These are phyloP conservation scores for Penicillium cinerascens DNA, from an alignment of 495 filamentous ascomycete genomes.

Conservation along the genomic window DNA sequence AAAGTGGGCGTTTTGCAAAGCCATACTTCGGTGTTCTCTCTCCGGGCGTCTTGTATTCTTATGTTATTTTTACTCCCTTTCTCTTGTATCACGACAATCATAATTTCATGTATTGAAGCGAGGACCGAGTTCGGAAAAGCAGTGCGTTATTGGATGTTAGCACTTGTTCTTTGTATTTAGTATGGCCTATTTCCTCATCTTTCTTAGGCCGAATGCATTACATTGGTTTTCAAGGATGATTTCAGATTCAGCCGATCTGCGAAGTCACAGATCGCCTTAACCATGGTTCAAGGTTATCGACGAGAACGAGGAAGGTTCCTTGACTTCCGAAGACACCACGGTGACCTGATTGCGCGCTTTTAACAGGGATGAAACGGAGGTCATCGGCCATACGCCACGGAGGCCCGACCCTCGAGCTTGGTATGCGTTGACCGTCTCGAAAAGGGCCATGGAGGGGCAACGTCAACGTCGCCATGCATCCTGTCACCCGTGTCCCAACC, in stretches of 20 bases:
- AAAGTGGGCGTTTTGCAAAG: slow-evolving; percentile 22
- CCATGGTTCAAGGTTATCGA: background rate
- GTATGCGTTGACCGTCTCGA: background rate
- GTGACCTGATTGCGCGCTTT: slow-evolving; percentile 6
- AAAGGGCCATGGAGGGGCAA: background rate
- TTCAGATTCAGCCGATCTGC: slow-evolving; percentile 6
- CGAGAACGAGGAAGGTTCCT: slow-evolving; percentile 8
- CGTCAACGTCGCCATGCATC: background rate
- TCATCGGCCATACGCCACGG: slow-evolving; percentile 11
- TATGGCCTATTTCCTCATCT: background rate
- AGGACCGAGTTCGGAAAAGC: slow-evolving; percentile 18
- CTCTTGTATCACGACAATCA: slow-evolving; percentile 24
- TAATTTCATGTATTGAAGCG: slow-evolving; percentile 28
- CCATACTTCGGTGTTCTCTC: slow-evolving; percentile 16
- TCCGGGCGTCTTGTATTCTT: slow-evolving; percentile 10
- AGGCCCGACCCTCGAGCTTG: background rate
- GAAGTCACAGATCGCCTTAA: slow-evolving; percentile 6
- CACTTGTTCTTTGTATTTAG: slow-evolving; percentile 3
- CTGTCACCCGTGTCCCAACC: background rate
- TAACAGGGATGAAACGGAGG: slow-evolving; percentile 1
- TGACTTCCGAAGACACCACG: slow-evolving; percentile 2
- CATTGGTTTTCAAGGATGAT: background rate
- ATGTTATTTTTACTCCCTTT: slow-evolving; percentile 11
- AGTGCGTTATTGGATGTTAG: slow-evolving; percentile 5
- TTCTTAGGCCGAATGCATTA: background rate